Conservation (phyloP, 2,329 filamentous ascomycete genomes). For the Microdochium nivale region DNA sequence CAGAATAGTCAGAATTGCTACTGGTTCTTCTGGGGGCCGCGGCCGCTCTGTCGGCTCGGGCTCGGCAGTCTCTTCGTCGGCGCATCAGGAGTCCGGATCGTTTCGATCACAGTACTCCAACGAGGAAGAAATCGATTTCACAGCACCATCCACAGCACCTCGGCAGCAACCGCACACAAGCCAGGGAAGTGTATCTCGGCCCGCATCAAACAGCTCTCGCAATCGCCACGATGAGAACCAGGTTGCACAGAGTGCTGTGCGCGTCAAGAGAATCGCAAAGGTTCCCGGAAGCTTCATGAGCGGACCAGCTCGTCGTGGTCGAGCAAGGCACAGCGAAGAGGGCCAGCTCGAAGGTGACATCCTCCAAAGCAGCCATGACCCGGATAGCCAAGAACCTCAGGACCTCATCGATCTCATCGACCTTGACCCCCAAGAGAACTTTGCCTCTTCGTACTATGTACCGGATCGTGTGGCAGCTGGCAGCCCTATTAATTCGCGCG, state of each 20-base stretch:
- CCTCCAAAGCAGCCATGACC: constrained; percentile 30
- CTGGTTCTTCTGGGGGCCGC: constrained; percentile 40
- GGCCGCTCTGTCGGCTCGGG: constrained; percentile 23
- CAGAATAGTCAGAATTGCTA: constrained; percentile 45
- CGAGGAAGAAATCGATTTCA: constrained; percentile 31
- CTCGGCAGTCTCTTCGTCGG: constrained; percentile 23
- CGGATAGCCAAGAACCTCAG: constrained; percentile 27
- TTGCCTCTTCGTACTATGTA: constrained; percentile 35
- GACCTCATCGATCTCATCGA: constrained; percentile 22
- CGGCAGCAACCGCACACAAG: constrained; percentile 36
- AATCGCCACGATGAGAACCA: constrained; percentile 52
- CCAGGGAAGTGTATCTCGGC: constrained; percentile 44
- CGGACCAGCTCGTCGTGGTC: constrained; percentile 68
- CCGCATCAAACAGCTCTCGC: constrained; percentile 39
- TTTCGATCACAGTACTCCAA: constrained; percentile 20
- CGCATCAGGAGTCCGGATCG: constrained; percentile 20
- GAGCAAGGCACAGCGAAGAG: constrained; percentile 59
- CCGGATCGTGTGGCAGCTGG: constrained; percentile 46
- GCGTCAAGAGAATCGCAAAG: constrained; percentile 69
- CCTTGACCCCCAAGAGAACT: constrained; percentile 24
- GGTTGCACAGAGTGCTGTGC: constrained; percentile 63
- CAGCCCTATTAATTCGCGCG: constrained; percentile 39
- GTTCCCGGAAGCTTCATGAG: constrained; percentile 70
- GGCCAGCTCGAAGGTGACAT: constrained; percentile 58
- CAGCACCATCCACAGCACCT: constrained; percentile 29